Conservation (phyloP, 2,329 filamentous ascomycete species). For the Epichloe typhina region DNA sequence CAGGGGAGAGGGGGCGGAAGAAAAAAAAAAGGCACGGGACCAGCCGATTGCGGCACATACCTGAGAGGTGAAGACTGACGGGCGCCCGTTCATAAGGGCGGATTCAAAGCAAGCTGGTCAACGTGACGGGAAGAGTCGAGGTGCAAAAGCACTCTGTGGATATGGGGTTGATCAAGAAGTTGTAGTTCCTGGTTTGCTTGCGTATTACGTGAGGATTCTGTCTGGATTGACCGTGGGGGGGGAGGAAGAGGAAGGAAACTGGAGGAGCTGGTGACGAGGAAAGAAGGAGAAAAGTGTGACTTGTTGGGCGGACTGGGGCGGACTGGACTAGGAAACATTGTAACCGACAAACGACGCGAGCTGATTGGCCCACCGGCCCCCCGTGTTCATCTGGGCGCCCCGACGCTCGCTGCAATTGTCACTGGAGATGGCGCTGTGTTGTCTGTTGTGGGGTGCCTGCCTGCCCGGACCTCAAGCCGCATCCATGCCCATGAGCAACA, state of each 20-base stretch:
- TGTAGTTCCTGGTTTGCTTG: background rate
- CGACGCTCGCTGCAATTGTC: too few relatives aligned
- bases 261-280: background rate
- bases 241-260: conserved; percentile 6
- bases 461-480: too few relatives aligned
- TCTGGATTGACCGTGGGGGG: conserved; percentile 4
- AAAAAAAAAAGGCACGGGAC: background rate
- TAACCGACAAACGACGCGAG: too few relatives aligned
- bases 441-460: too few relatives aligned
- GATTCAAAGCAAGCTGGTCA: conserved; percentile 27
- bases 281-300: background rate
- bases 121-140: conserved; percentile 7
- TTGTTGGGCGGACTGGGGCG: background rate
- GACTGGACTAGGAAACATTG: too few relatives aligned
- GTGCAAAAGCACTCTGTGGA: conserved; percentile 8
- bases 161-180: background rate
- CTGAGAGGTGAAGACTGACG: conserved; percentile 78
- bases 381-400: too few relatives aligned
- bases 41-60: conserved; percentile 31
- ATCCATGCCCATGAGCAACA: too few relatives aligned
- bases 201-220: conserved; percentile 3
- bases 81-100: conserved; percentile 77
- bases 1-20: background rate
- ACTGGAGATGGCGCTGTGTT: too few relatives aligned
- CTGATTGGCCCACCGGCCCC: too few relatives aligned